Conservation (phyloP, 2,329 filamentous ascomycete species). For the Bipolaris oryzae region DNA sequence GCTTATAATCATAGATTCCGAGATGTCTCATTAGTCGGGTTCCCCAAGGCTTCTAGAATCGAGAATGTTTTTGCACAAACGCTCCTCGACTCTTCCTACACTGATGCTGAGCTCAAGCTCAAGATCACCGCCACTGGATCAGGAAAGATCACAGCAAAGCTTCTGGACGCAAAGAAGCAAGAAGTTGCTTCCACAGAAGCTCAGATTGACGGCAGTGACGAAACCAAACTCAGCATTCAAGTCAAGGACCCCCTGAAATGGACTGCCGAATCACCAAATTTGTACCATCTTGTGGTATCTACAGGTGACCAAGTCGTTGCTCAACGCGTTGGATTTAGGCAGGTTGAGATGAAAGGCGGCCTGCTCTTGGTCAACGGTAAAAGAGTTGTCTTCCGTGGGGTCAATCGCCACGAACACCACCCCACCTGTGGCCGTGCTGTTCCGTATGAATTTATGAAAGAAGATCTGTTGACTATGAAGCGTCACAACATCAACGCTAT, state of each 20-base stretch:
- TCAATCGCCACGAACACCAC: conserved; percentile 75
- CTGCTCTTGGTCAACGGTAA: conserved; percentile 68
- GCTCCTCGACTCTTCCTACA: conserved; percentile 59
- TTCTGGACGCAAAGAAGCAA: conserved; percentile 53
- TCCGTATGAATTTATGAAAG: conserved; percentile 64
- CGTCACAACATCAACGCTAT: conserved; percentile 73
- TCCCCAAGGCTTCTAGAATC: conserved; percentile 59
- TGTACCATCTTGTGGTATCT: conserved; percentile 62
- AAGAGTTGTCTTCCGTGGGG: conserved; percentile 66
- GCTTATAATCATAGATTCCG: conserved; percentile 62
- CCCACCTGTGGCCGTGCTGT: conserved; percentile 67
- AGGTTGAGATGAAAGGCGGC: conserved; percentile 66
- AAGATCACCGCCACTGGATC: conserved; percentile 52
- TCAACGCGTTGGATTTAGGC: conserved; percentile 68
- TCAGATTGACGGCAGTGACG: conserved; percentile 20
- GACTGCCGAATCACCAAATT: conserved; percentile 69
- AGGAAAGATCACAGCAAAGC: conserved; percentile 51
- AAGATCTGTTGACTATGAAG: conserved; percentile 72
- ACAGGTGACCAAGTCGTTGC: conserved; percentile 50
- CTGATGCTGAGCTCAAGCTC: conserved; percentile 58
- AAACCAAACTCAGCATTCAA: conserved; percentile 46
- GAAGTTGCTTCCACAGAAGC: conserved; percentile 19
- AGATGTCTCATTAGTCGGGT: conserved; percentile 66
- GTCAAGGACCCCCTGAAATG: conserved; percentile 66
- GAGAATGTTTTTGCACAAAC: conserved; percentile 65